Base-by-base conservation (phyloP, 345 rosid species). In the Brassica carinata region DNA sequence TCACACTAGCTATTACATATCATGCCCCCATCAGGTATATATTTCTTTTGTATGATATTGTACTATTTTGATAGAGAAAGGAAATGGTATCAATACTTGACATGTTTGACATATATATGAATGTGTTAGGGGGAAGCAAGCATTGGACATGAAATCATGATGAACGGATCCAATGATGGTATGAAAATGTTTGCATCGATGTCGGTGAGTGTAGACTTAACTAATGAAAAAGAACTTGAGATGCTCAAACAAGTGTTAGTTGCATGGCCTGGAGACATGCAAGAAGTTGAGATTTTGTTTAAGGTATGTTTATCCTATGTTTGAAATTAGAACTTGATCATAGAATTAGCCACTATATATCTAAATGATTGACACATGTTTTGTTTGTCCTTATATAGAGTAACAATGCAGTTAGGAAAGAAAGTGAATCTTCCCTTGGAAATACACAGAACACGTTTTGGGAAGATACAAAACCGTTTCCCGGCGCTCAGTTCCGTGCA, bases 381-480 rank as follows among this genome's bases (percentile, higher is more conserved):
- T 68, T 30, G 0, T 51, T n/a, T 51, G n/a, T n/a, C 0, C 2
- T n/a, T 18, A 34, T 17, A 23, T 0, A 30, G 10, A 2, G 48
- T 8, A 40, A 40, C 48, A 40, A 40, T 40, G 13, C 48, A 4
- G 2, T 13, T 40, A 40, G 48, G 48, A 40, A 68, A 5, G 18
- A 43, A 74, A 9, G 15, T 72, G 48, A 72, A 0, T 34, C 29
- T 31, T 72, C 55, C 26, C 23, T 1, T 43, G 72, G n/a, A 23
- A 19, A n/a, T 6, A 30, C 19, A 53, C 7, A 17, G 0, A 8
- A 31, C 2, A 31, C n/a, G 26, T n/a, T 71, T 30, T 19, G 65
- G 51, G 63, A 76, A 67, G 55, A 67, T n/a, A 36, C 53, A 27
- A 69, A 48, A 48, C 73, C 63, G 43, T 70, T 70, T 23, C 26